phyloP scores from a whole-genome alignment of 495 filamentous ascomycete species.

The Cairneyella variabilis region DNA sequence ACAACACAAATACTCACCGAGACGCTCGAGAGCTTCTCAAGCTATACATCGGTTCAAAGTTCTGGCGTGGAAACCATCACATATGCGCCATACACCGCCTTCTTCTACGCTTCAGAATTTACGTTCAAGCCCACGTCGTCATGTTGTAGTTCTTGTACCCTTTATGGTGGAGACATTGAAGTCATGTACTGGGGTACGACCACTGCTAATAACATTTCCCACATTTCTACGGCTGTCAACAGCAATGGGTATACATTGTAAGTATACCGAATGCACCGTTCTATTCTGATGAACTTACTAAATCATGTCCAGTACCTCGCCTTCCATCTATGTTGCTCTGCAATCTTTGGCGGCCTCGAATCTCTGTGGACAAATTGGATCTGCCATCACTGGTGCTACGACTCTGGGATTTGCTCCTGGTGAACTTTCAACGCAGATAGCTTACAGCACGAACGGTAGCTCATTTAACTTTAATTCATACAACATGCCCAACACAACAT shows the following conservation, averaged over 20 bases:
- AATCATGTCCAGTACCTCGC: background rate
- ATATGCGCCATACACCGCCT: background rate
- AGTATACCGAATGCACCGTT: no score
- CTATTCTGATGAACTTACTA: background rate
- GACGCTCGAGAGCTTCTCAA: background rate
- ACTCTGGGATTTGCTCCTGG: background rate
- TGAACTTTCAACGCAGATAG: background rate
- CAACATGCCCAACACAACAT: no score
- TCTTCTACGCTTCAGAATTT: background rate
- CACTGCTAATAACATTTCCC: background rate
- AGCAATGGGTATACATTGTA: background rate
- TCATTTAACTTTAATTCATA: background rate
- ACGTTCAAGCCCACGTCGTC: background rate
- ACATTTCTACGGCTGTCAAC: background rate
- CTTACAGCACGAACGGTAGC: background rate
- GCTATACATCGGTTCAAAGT: background rate
- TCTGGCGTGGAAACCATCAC: background rate
- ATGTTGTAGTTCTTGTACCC: background rate
- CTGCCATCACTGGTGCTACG: background rate
- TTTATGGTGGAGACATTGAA: background rate
- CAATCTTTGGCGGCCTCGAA: background rate
- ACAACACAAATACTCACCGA: background rate
- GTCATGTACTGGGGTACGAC: background rate
- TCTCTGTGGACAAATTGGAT: background rate
- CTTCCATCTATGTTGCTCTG: background rate